These are phyloP conservation scores for Heimioporus sp. DNA, from an alignment of 768 basidiomycete species.

Conservation along the genomic window DNA sequence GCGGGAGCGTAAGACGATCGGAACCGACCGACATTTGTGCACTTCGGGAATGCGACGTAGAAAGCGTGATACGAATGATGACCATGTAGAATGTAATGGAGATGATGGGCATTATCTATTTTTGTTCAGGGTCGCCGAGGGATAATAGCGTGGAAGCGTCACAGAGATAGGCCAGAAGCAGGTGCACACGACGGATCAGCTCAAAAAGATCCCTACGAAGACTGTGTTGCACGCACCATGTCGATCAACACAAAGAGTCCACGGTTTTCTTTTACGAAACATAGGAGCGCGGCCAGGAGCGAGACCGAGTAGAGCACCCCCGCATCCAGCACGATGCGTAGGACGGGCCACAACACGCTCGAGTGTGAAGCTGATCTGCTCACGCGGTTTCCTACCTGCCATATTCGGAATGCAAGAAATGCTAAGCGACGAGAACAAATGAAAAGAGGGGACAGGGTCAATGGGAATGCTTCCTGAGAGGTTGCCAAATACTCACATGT, in stretches of 20 bases:
- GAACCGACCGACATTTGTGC: neutral
- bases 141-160: neutral
- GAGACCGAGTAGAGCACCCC: slow-evolving; percentile 22
- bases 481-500: slow-evolving; percentile 10
- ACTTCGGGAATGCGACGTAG: neutral
- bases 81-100: slow-evolving; percentile 27
- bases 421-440: slow-evolving; percentile 4
- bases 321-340: slow-evolving; percentile 23
- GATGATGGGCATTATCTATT: slow-evolving; percentile 22
- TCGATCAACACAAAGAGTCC: slow-evolving; percentile 22
- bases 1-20: neutral
- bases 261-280: slow-evolving; percentile 20
- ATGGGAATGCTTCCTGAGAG: neutral
- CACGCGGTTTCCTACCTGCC: slow-evolving; percentile 15
- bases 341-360: slow-evolving; percentile 14
- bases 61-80: slow-evolving; percentile 19
- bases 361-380: neutral
- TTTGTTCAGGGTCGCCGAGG: neutral
- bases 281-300: slow-evolving; percentile 21
- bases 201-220: neutral
- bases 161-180: neutral
- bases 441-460: neutral
- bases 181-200: neutral
- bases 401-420: slow-evolving; percentile 25
- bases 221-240: slow-evolving; percentile 12